A percentile compares a stretch with the other conserved stretches of the same genome.
These are phyloP conservation scores for Metahyphopichia silvanorum DNA, from an alignment of 805 yeast genomes.

Conservation along the genomic window DNA sequence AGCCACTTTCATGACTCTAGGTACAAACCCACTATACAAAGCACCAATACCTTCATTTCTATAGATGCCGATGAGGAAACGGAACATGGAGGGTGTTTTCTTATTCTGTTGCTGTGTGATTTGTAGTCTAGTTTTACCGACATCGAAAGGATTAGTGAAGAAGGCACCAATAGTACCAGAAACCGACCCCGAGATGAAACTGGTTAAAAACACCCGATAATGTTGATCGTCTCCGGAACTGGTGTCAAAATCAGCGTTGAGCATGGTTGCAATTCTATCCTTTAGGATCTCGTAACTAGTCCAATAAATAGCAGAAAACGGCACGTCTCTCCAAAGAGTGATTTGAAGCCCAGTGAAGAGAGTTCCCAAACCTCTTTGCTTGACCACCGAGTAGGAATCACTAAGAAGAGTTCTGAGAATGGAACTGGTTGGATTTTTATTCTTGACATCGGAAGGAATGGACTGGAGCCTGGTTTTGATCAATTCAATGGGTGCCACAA, in stretches of 20 bases:
- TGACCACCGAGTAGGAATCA: constrained; percentile 53
- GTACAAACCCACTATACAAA: constrained; percentile 81
- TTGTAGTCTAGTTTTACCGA: constrained; percentile 91
- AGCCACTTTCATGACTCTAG: constrained; percentile 86
- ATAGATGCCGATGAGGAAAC: constrained; percentile 59
- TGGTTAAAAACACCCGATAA: constrained; percentile 51
- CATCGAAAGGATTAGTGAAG: constrained; percentile 92
- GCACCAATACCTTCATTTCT: constrained; percentile 77
- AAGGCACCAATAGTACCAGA: constrained; percentile 87
- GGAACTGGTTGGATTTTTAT: constrained; percentile 13
- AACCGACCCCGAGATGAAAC: constrained; percentile 78
- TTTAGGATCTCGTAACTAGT: constrained; percentile 64
- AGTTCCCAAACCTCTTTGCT: constrained; percentile 54
- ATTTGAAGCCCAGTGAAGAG: constrained; percentile 82
- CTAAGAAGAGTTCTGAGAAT: constrained; percentile 45
- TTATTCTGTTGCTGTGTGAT: constrained; percentile 37
- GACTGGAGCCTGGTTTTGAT: constrained; percentile 87
- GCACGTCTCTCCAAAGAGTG: constrained; percentile 96
- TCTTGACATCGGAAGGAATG: constrained; percentile 52
- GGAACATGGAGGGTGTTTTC: constrained; percentile 57
- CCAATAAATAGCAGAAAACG: constrained; percentile 96
- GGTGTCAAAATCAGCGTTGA: constrained; percentile 20
- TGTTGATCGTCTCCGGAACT: constrained; percentile 17
- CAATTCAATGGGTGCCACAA: constrained; percentile 83
- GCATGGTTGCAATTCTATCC: constrained; percentile 14